Evolutionary conservation across 2,329 filamentous ascomycete genomes (phyloP).

Genomic region (Chaetomium sp.): DNA sequence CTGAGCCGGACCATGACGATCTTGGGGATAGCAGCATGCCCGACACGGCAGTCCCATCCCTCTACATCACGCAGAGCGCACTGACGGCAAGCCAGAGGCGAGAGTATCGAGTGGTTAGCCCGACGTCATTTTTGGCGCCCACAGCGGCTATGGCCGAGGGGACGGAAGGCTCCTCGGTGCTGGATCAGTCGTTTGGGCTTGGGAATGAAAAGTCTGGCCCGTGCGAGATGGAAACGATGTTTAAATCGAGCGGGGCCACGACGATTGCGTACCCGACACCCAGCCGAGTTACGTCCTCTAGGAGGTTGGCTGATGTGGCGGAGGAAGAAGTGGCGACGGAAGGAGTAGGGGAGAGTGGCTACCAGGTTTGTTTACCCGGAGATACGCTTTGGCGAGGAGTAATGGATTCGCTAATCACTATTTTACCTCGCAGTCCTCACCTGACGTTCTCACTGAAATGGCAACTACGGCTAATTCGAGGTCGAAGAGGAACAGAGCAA

Average conservation of each 20-base stretch:
- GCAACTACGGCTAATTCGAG: not conserved
- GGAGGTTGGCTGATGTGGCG: not conserved
- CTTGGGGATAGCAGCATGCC: not conserved
- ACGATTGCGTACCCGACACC: slow-evolving; percentile 34
- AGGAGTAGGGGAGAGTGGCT: not conserved
- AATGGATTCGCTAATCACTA: not conserved
- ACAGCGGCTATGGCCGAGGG: slow-evolving; percentile 10
- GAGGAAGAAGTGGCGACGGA: not conserved
- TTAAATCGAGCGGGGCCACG: slow-evolving; percentile 27
- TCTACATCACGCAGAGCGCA: slow-evolving; percentile 30
- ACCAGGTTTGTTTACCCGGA: slow-evolving; percentile 1
- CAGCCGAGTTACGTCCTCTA: slow-evolving; percentile 25
- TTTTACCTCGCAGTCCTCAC: slow-evolving; percentile 21
- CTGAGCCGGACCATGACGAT: too few species aligned
- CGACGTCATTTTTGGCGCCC: slow-evolving; percentile 16
- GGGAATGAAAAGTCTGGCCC: not conserved
- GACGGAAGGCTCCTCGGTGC: slow-evolving; percentile 7
- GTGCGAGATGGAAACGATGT: not conserved
- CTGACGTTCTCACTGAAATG: slow-evolving; percentile 23
- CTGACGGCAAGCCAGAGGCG: slow-evolving; percentile 34
- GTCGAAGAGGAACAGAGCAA: slow-evolving; percentile 10
- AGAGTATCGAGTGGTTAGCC: slow-evolving; percentile 29
- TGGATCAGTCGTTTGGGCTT: not conserved
- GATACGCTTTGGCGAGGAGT: not conserved
- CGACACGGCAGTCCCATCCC: slow-evolving; percentile 6